phyloP scores from a whole-genome alignment of 805 yeast genomes.

The Lipomyces anomalus region DNA sequence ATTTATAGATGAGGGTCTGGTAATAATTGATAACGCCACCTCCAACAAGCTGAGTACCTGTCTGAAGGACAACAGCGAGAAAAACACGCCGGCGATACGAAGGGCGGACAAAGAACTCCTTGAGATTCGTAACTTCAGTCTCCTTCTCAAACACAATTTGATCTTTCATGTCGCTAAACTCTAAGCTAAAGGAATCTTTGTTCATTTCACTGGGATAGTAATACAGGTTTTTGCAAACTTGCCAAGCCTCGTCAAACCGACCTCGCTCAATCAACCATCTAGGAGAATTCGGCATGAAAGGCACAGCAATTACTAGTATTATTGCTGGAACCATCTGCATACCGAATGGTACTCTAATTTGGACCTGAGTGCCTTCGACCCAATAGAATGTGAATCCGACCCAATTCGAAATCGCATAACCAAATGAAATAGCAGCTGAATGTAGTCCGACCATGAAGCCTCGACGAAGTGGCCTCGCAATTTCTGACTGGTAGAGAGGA shows the following conservation, averaged over 20 bases:
- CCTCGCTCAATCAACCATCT: conserved; percentile 44
- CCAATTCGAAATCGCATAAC: conserved; percentile 30
- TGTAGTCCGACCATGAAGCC: conserved; percentile 22
- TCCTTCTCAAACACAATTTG: neutral
- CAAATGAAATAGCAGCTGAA: conserved; percentile 28
- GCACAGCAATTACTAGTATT: conserved; percentile 41
- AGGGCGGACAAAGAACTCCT: too few relatives aligned
- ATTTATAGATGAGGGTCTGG: conserved; percentile 38
- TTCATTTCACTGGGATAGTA: neutral
- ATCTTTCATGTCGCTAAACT: conserved; percentile 1
- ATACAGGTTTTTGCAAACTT: neutral
- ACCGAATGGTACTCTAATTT: conserved; percentile 62
- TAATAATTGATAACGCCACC: conserved; percentile 19
- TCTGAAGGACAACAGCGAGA: neutral
- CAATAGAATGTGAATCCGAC: conserved; percentile 50
- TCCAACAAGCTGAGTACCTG: neutral
- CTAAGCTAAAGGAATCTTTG: neutral
- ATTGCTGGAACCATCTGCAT: conserved; percentile 48
- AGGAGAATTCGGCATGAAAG: conserved; percentile 36
- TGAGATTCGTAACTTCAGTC: neutral
- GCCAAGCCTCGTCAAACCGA: conserved; percentile 37
- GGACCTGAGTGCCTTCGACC: conserved; percentile 40
- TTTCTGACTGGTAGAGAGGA: conserved; percentile 32
- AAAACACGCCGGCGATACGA: neutral
- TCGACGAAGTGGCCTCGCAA: conserved; percentile 21